Evolutionary conservation across 257 asterid species (phyloP).

Genomic region (Solanum ossicruentum): DNA sequence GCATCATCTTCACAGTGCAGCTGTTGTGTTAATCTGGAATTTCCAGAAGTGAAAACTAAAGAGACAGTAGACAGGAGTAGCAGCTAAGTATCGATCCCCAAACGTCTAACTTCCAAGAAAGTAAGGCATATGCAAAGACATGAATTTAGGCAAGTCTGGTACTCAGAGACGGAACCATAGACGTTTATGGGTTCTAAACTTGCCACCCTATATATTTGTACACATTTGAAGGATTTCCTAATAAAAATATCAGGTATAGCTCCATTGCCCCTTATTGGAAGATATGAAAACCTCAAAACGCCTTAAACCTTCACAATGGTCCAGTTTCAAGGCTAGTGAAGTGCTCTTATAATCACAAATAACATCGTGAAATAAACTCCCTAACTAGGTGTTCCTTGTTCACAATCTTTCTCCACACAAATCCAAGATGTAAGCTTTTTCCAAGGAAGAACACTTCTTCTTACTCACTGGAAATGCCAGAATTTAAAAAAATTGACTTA

Average conservation of each 20-base stretch:
- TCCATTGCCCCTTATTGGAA: background rate
- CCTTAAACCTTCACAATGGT: background rate
- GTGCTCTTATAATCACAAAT: background rate
- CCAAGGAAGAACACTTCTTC: background rate
- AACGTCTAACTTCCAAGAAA: background rate
- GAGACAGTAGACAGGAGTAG: background rate
- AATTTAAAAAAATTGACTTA: background rate
- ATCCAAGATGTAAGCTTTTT: background rate
- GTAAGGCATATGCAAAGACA: background rate
- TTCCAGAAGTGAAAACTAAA: background rate
- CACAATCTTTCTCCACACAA: background rate
- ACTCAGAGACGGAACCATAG: background rate
- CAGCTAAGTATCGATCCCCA: background rate
- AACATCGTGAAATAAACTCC: background rate
- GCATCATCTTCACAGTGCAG: background rate
- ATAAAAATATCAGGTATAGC: background rate
- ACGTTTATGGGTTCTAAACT: background rate
- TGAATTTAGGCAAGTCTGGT: background rate
- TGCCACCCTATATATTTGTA: background rate
- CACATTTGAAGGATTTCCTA: too few species aligned
- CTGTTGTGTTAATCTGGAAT: background rate
- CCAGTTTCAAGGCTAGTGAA: background rate
- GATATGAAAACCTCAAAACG: background rate
- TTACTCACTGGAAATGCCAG: background rate
- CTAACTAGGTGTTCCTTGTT: background rate